These are phyloP conservation scores for Emergomyces pasteurianus DNA, from an alignment of 2,329 filamentous ascomycete species.

Conservation along the genomic window DNA sequence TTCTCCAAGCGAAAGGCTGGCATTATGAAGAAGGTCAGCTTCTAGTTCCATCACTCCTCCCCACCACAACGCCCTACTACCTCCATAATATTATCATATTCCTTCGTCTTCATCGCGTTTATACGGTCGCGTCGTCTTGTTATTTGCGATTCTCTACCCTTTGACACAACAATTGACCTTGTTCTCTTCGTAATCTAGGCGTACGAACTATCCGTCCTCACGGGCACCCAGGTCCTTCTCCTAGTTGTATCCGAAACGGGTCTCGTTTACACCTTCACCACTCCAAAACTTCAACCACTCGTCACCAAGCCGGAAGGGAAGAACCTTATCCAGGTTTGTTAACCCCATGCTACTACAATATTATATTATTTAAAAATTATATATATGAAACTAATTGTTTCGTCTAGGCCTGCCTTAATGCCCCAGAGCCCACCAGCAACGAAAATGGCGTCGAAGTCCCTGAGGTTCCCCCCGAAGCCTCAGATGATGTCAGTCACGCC, in stretches of 20 bases:
- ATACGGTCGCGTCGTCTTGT: slow-evolving; percentile 4
- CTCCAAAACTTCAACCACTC: slow-evolving; percentile 92
- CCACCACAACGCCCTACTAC: background rate
- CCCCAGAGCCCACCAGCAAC: slow-evolving; percentile 75
- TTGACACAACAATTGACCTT: background rate
- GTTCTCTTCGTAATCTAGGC: slow-evolving; percentile 46
- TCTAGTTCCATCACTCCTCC: background rate
- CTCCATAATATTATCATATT: background rate
- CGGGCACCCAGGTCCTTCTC: slow-evolving; percentile 90
- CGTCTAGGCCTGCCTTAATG: slow-evolving; percentile 79
- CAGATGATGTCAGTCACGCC: slow-evolving; percentile 71
- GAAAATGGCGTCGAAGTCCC: slow-evolving; percentile 70
- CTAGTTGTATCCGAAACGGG: slow-evolving; percentile 96
- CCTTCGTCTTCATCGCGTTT: background rate
- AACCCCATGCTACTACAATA: background rate
- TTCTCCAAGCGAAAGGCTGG: slow-evolving; percentile 99
- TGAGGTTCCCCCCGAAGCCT: slow-evolving; percentile 67
- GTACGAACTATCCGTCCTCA: slow-evolving; percentile 94
- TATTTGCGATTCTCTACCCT: background rate
- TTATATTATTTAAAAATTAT: background rate
- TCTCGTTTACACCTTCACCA: slow-evolving; percentile 96
- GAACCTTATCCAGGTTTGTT: slow-evolving; percentile 89
- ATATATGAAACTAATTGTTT: background rate
- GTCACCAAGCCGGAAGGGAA: slow-evolving; percentile 98
- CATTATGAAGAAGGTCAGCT: slow-evolving; percentile 98